These are phyloP conservation scores for Beta corolliflora DNA, from an alignment of 179 eudicot genomes.

Conservation along the genomic window DNA sequence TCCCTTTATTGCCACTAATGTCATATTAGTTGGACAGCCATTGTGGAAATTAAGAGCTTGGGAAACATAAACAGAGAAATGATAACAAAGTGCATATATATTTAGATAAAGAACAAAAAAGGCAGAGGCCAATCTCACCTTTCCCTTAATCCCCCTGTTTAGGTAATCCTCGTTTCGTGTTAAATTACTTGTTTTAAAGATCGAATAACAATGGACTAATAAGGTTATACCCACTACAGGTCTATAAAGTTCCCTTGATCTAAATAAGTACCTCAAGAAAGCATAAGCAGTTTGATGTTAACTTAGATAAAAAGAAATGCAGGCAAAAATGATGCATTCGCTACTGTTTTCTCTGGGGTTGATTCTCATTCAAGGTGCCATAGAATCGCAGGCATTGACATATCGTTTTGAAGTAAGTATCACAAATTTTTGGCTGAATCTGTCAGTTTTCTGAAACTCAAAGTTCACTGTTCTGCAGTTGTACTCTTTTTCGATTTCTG, in stretches of 20 bases:
- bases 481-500: not conserved
- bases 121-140: not conserved
- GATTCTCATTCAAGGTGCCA: conserved; percentile 4
- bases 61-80: not conserved
- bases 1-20: not conserved
- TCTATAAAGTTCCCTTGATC: conserved; percentile 21
- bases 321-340: not conserved
- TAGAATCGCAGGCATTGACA: not conserved
- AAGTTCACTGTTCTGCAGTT: not conserved
- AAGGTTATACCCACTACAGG: conserved; percentile 2
- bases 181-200: not conserved
- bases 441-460: not conserved
- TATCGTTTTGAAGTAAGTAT: conserved; percentile 36
- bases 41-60: conserved; percentile 15
- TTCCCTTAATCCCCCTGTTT: conserved; percentile 2
- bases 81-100: conserved; percentile 1
- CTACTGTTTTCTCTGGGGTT: conserved; percentile 11
- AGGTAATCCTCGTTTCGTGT: conserved; percentile 15
- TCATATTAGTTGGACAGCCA: conserved; percentile 12
- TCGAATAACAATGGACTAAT: not conserved
- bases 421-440: not conserved
- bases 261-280: conserved; percentile 9
- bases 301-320: not conserved
- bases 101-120: conserved; percentile 7
- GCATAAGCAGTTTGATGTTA: not conserved